phyloP scores from a whole-genome alignment of 257 asterid species.

The Ballota nigra region DNA sequence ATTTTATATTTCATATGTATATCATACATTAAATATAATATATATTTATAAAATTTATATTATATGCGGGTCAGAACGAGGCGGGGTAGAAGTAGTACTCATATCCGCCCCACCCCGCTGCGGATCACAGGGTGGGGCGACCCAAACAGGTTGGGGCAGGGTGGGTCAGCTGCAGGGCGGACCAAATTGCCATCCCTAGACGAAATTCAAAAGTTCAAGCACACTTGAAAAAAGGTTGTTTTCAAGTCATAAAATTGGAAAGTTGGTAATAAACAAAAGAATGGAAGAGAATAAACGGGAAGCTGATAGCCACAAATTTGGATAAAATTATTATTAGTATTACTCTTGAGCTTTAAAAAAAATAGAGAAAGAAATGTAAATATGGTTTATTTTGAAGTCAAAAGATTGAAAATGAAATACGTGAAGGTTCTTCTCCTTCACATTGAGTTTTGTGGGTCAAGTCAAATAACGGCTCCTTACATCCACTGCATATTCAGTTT shows the following conservation, averaged over 20 bases:
- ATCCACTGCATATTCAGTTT: slow-evolving; percentile 12
- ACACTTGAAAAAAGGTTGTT: background rate
- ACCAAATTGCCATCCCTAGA: too few species aligned
- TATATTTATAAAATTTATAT: too few species aligned
- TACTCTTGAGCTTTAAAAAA: background rate
- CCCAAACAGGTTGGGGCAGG: too few species aligned
- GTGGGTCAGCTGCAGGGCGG: too few species aligned
- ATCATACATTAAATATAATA: too few species aligned
- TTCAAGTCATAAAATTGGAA: background rate
- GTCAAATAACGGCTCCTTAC: slow-evolving; percentile 21
- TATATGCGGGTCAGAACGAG: background rate
- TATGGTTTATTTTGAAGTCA: background rate
- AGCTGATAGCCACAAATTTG: background rate
- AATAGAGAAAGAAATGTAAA: background rate
- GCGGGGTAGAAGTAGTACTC: too few species aligned
- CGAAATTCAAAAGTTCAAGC: background rate
- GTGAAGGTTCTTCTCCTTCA: slow-evolving; percentile 18
- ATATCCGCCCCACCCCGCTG: too few species aligned
- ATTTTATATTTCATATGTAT: too few species aligned
- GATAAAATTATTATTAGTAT: too few species aligned
- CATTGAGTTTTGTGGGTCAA: slow-evolving; percentile 1
- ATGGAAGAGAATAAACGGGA: background rate
- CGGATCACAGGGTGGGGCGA: too few species aligned
- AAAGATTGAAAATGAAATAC: slow-evolving; percentile 21
- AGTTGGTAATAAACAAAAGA: background rate